Evolutionary conservation across 306 rosid species (phyloP), one percentile per base, ranked within the genome.

Genomic region (Cicer yamashitae): DNA sequence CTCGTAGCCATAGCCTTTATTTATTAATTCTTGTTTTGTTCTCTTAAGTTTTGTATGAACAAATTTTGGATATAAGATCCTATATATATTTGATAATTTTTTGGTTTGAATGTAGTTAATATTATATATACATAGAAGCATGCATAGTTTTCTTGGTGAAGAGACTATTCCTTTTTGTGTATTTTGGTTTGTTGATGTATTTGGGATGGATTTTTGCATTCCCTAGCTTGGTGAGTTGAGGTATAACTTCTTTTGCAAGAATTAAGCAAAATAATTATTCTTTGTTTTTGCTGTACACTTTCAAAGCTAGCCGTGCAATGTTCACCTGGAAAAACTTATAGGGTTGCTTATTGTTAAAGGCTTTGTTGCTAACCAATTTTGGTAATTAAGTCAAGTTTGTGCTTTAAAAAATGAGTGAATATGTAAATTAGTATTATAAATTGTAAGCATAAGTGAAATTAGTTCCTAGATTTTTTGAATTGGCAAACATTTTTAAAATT

Each of bases 111-210:
- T 75, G 56, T 11, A 8, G 3, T 30, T 30, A 4, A 45, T 30
- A 44, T 14, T 25, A 15, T 9, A 4, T 34, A 14, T 60, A 13
- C n/a, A 34, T 51, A 34, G 2, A 30, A 30, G 3, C 6, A 17
- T 43, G 41, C 38, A 72, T 1, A 18, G 51, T 69, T 82, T 79
- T 73, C 85, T 74, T 86, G 71, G 37, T 40, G 2, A 58, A 48
- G 87, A 70, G 74, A 77, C 77, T 70, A 83, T 86, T 76, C 89
- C 83, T 82, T 83, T 75, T 80, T 82, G 79, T 38, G 63, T 64
- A 46, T 9, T 18, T 73, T 82, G 87, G 87, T 68, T 83, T 69
- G 63, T 73, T 73, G 37, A 54, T 62, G 15, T 11, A 17, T 50
- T 50, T 58, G 79, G 80, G 77, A 71, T 76, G 54, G 48, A 75